Evolutionary conservation across 495 filamentous ascomycete genomes (phyloP).

Genomic region (Xylaria longipes): DNA sequence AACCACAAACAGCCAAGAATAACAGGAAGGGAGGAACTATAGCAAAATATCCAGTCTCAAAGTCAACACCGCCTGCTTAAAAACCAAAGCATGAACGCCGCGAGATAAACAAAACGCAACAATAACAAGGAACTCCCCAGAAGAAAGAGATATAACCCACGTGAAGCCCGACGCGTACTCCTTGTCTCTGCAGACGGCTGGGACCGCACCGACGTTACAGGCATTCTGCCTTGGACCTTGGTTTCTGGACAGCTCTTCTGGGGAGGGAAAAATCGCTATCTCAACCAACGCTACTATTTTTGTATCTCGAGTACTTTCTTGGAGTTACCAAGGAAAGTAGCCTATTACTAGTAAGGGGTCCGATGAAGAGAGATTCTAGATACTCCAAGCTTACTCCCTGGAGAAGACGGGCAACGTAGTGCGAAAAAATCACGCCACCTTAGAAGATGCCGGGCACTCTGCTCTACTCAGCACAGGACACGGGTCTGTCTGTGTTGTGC

Average conservation of each 20-base stretch:
- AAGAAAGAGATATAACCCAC: neutral
- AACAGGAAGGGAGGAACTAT: neutral
- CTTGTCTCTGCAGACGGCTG: neutral
- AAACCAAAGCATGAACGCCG: neutral
- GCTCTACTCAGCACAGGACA: neutral
- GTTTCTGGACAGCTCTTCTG: neutral
- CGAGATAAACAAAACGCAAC: neutral
- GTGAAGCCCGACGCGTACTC: neutral
- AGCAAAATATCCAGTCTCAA: neutral
- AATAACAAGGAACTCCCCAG: neutral
- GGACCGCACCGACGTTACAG: neutral
- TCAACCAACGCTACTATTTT: too few species aligned
- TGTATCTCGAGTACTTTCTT: neutral
- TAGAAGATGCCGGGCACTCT: neutral
- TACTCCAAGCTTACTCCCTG: neutral
- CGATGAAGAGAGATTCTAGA: neutral
- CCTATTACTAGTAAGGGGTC: neutral
- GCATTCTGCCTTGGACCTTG: neutral
- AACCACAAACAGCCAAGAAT: conserved; percentile 11
- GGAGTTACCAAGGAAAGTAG: neutral
- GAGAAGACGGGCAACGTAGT: neutral
- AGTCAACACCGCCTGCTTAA: neutral
- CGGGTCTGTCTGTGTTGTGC: neutral
- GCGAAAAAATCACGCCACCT: conserved; percentile 3
- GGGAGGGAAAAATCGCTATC: neutral